Evolutionary conservation across 495 filamentous ascomycete species (phyloP).

Genomic region (Evansstolkia leycettana): DNA sequence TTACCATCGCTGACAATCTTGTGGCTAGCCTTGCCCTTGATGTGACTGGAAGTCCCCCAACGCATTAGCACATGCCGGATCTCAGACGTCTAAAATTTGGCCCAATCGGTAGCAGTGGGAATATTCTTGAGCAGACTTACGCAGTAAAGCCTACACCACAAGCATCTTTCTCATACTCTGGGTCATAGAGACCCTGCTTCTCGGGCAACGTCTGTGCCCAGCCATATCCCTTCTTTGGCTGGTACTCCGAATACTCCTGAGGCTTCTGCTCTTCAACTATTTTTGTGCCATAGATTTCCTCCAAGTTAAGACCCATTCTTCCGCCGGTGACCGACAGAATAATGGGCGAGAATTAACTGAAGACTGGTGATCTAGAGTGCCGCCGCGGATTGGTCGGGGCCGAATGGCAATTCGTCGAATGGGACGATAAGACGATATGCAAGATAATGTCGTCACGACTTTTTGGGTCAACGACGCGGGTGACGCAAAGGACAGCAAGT

Average conservation of each 20-base stretch:
- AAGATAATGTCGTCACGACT: slow-evolving; percentile 20
- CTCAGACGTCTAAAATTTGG: no score
- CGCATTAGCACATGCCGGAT: slow-evolving; percentile 1
- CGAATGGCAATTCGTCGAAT: slow-evolving; percentile 9
- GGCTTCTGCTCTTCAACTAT: slow-evolving; percentile 48
- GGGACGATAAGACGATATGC: slow-evolving; percentile 6
- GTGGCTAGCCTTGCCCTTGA: slow-evolving; percentile 94
- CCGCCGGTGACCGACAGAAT: slow-evolving; percentile 35
- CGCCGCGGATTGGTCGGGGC: slow-evolving; percentile 9
- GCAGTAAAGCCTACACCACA: slow-evolving; percentile 99
- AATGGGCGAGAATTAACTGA: slow-evolving; percentile 12
- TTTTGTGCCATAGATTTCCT: slow-evolving; percentile 51
- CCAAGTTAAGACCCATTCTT: slow-evolving; percentile 59
- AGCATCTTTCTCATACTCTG: slow-evolving; percentile 94
- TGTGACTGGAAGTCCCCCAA: slow-evolving; percentile 50
- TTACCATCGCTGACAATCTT: slow-evolving; percentile 99
- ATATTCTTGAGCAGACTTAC: slow-evolving; percentile 41
- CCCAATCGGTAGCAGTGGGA: background rate
- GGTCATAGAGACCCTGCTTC: slow-evolving; percentile 98
- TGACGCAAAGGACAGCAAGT: background rate
- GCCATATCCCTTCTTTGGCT: slow-evolving; percentile 75
- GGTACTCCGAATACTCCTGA: slow-evolving; percentile 67
- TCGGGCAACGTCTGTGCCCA: slow-evolving; percentile 93
- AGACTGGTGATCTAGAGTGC: slow-evolving; percentile 7
- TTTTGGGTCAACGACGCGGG: slow-evolving; percentile 14